These are phyloP conservation scores for Wickerhamomyces alni DNA, from an alignment of 805 yeast species.

Conservation along the genomic window DNA sequence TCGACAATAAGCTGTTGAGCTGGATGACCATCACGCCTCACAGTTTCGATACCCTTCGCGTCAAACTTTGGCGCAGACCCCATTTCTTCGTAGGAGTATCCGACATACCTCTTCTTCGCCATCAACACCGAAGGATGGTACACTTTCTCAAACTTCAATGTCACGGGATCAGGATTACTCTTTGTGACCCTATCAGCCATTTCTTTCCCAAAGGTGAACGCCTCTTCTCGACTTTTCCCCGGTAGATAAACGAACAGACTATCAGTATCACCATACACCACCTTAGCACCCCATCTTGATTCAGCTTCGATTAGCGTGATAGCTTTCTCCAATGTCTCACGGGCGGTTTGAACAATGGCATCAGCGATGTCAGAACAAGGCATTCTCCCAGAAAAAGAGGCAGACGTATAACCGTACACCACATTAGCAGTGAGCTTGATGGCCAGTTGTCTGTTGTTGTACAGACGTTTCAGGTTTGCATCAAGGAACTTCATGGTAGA, in stretches of 20 bases:
- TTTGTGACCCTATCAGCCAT: conserved; percentile 62
- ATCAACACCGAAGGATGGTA: conserved; percentile 80
- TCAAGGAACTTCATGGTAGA: conserved; percentile 59
- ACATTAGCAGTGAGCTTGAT: conserved; percentile 89
- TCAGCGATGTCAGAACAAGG: conserved; percentile 95
- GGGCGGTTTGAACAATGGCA: conserved; percentile 84
- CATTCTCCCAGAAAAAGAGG: conserved; percentile 95
- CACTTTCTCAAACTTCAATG: conserved; percentile 85
- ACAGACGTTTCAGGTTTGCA: conserved; percentile 43
- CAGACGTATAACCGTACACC: conserved; percentile 93
- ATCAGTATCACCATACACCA: conserved; percentile 96
- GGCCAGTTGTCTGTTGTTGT: conserved; percentile 78
- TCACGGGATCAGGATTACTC: conserved; percentile 73
- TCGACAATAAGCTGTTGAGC: conserved; percentile 85
- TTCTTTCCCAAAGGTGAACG: conserved; percentile 66
- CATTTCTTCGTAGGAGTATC: conserved; percentile 63
- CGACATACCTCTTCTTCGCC: conserved; percentile 89
- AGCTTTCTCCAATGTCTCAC: conserved; percentile 75
- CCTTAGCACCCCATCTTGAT: conserved; percentile 75
- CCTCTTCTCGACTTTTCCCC: conserved; percentile 69
- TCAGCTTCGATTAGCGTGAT: conserved; percentile 58
- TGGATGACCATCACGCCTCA: conserved; percentile 90
- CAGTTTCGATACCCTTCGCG: conserved; percentile 96
- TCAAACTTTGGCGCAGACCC: conserved; percentile 61
- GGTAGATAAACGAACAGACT: conserved; percentile 88